A percentile compares a stretch with the other conserved stretches of the same genome.
Conservation (phyloP, 768 basidiomycete genomes). For the Russula emetica region DNA sequence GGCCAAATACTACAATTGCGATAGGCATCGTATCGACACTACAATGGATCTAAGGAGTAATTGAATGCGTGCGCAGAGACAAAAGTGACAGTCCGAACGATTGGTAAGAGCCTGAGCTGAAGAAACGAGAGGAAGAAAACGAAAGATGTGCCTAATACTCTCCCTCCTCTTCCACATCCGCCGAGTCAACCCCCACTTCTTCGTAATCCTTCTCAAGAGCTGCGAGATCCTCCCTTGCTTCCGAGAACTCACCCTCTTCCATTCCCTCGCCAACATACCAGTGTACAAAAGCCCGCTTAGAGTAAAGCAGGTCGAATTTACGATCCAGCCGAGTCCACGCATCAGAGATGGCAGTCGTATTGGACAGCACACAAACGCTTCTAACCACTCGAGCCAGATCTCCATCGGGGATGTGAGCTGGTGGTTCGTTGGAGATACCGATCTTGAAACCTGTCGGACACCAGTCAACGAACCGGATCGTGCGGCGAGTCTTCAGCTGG, state of each 20-base stretch:
- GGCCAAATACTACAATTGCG: background rate
- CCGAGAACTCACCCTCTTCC: slow-evolving; percentile 96
- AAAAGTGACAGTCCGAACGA: background rate
- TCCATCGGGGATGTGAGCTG: slow-evolving; percentile 69
- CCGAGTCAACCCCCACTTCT: slow-evolving; percentile 62
- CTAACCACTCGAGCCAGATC: slow-evolving; percentile 72
- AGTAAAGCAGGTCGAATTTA: slow-evolving; percentile 77
- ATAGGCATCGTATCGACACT: background rate
- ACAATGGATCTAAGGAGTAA: background rate
- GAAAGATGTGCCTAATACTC: slow-evolving; percentile 39
- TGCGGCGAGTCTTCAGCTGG: slow-evolving; percentile 72
- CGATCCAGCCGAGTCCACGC: slow-evolving; percentile 78
- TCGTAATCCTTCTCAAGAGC: slow-evolving; percentile 97
- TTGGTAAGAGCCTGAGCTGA: background rate
- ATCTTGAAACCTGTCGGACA: slow-evolving; percentile 75
- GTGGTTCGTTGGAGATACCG: slow-evolving; percentile 76
- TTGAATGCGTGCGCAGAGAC: no score
- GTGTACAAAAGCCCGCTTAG: slow-evolving; percentile 52
- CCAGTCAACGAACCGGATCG: slow-evolving; percentile 78
- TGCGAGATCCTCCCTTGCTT: slow-evolving; percentile 96
- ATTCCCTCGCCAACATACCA: slow-evolving; percentile 76
- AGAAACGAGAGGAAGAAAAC: no score
- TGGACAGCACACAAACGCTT: slow-evolving; percentile 74
- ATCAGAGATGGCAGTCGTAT: slow-evolving; percentile 65
- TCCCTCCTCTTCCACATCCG: slow-evolving; percentile 47